phyloP scores from a whole-genome alignment of 140 eudicot species.

The Eryngium alpinum region DNA sequence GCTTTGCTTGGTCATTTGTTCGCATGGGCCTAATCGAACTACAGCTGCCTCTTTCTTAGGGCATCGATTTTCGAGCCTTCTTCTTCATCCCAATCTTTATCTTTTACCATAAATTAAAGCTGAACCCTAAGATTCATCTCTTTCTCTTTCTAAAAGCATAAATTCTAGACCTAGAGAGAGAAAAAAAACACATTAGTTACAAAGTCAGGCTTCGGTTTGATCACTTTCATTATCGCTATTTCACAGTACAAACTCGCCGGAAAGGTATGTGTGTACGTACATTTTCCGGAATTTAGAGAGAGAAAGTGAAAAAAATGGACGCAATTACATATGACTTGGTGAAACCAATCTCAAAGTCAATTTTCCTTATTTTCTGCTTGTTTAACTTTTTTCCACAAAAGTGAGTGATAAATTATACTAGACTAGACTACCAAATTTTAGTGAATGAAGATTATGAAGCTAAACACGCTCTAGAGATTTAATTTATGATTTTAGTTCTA shows the following conservation, averaged over 20 bases:
- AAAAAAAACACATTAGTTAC: neutral
- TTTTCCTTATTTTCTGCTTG: no score
- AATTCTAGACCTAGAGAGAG: neutral
- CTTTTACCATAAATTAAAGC: neutral
- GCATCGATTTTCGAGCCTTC: neutral
- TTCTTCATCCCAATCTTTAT: neutral
- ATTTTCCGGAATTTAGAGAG: constrained; percentile 21
- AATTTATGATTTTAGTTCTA: no score
- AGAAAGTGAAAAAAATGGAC: neutral
- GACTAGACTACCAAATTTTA: no score
- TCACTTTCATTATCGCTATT: neutral
- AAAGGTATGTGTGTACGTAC: constrained; percentile 17
- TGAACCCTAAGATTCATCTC: neutral
- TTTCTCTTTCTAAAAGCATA: neutral
- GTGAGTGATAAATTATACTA: no score
- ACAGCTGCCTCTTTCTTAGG: neutral
- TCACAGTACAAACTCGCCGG: neutral
- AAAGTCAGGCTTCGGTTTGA: neutral
- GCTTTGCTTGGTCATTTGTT: neutral
- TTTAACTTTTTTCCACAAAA: no score
- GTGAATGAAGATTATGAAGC: no score
- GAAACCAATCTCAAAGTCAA: no score
- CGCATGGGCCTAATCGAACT: neutral
- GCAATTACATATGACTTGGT: no score
- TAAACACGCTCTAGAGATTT: neutral